A percentile compares a stretch with the other conserved stretches of the same genome.
Conservation (phyloP, 805 yeast species). For the Zygosaccharomyces lentus region DNA sequence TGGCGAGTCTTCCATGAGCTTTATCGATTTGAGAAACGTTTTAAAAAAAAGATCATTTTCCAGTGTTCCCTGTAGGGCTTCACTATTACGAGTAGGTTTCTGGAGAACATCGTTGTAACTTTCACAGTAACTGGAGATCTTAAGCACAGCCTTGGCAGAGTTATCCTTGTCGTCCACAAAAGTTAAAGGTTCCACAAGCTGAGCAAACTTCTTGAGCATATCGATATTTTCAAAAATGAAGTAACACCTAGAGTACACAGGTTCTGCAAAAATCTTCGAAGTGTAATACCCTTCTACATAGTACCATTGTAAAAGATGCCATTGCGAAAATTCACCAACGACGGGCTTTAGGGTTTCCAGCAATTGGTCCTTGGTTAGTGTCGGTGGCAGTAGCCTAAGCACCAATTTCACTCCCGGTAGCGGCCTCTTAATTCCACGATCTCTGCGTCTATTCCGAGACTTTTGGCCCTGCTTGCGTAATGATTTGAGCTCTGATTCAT, state of each 20-base stretch:
- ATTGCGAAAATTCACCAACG: slow-evolving; percentile 21
- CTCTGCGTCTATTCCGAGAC: slow-evolving; percentile 10
- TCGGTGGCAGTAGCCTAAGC: slow-evolving; percentile 45
- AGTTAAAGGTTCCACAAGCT: slow-evolving; percentile 28
- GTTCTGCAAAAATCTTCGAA: slow-evolving; percentile 34
- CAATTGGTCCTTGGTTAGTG: slow-evolving; percentile 36
- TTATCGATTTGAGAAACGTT: slow-evolving; percentile 31
- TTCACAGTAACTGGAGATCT: slow-evolving; percentile 25
- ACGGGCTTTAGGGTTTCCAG: slow-evolving; percentile 24
- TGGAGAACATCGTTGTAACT: slow-evolving; percentile 11
- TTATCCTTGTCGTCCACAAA: slow-evolving; percentile 33
- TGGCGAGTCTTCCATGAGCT: slow-evolving; percentile 19
- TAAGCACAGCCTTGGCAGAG: slow-evolving; percentile 18
- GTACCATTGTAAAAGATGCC: slow-evolving; percentile 32
- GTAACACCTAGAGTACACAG: slow-evolving; percentile 43
- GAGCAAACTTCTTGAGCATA: slow-evolving; percentile 32
- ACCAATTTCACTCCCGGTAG: slow-evolving; percentile 28
- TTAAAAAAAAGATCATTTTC: slow-evolving; percentile 31
- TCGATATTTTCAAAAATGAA: slow-evolving; percentile 35
- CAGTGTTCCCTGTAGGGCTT: slow-evolving; percentile 31
- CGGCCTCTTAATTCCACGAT: slow-evolving; percentile 9
- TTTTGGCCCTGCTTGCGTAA: slow-evolving; percentile 3
- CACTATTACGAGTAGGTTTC: slow-evolving; percentile 14
- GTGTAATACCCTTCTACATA: slow-evolving; percentile 33
- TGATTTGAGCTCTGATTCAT: slow-evolving; percentile 1